Conservation (phyloP, 73 alveolate genomes). For the Paramecium tetraurelia region DNA sequence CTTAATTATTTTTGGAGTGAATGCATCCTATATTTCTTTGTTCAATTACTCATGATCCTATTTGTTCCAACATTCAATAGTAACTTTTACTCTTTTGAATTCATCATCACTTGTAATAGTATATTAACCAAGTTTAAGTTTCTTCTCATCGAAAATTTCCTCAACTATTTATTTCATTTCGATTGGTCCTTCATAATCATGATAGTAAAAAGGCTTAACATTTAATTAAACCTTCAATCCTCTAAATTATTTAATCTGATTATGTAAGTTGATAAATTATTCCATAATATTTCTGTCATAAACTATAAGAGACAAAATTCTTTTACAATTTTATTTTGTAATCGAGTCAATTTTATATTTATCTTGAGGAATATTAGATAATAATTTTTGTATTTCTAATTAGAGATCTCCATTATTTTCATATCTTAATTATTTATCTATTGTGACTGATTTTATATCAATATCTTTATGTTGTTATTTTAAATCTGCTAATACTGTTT, state of each 20-base stretch:
- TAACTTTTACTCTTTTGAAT: not conserved
- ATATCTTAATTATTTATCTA: not conserved
- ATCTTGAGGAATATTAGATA: not conserved
- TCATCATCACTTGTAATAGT: not conserved
- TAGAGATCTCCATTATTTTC: conserved; percentile 28
- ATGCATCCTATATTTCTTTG: not conserved
- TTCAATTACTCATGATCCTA: not conserved
- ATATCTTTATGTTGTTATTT: not conserved
- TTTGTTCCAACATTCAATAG: not conserved
- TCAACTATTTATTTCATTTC: conserved; percentile 30
- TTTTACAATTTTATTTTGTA: not conserved
- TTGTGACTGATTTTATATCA: not conserved
- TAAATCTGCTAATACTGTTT: not conserved
- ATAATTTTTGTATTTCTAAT: not conserved
- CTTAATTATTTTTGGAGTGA: not conserved
- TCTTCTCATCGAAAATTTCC: not conserved
- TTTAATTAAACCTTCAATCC: not conserved
- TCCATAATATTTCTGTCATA: not conserved
- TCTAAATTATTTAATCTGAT: not conserved
- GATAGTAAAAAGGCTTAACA: not conserved
- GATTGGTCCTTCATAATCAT: conserved; percentile 42
- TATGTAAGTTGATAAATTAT: not conserved
- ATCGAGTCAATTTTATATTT: not conserved
- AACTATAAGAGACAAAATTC: not conserved
- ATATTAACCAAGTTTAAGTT: not conserved